These are phyloP conservation scores for Diophrys appendiculata DNA, from an alignment of 73 alveolate species.

Conservation along the genomic window DNA sequence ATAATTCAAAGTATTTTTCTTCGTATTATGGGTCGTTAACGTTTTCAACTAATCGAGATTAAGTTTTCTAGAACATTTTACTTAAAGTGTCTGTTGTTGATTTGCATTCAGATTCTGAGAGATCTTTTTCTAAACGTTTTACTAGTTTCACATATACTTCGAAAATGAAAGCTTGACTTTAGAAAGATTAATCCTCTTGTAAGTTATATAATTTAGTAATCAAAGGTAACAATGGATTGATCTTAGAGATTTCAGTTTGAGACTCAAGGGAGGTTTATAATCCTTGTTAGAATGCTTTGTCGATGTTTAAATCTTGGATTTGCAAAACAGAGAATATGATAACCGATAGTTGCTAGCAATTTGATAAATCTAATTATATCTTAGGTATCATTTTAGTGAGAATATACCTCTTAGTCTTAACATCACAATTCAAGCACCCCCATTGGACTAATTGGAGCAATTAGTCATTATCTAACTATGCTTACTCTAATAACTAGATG, in stretches of 20 bases:
- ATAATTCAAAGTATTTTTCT: constrained; percentile 19
- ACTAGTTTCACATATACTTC: constrained; percentile 19
- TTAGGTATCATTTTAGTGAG: no score
- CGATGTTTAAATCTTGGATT: no score
- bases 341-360: no score
- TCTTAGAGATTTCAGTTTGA: not conserved
- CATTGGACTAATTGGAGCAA: not conserved
- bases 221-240: no score
- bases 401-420: not conserved
- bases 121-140: not conserved
- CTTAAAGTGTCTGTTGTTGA: no score
- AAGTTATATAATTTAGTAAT: no score
- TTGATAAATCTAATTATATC: not conserved
- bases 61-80: not conserved
- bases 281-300: no score
- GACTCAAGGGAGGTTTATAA: no score
- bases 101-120: no score
- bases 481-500: not conserved
- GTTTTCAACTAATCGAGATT: not conserved
- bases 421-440: not conserved
- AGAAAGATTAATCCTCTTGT: no score
- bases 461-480: not conserved
- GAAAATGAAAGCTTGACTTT: constrained; percentile 23
- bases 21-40: constrained; percentile 23
- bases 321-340: no score